These are phyloP conservation scores for Myxozyma lipomycoides DNA, from an alignment of 805 yeast genomes.

Conservation along the genomic window DNA sequence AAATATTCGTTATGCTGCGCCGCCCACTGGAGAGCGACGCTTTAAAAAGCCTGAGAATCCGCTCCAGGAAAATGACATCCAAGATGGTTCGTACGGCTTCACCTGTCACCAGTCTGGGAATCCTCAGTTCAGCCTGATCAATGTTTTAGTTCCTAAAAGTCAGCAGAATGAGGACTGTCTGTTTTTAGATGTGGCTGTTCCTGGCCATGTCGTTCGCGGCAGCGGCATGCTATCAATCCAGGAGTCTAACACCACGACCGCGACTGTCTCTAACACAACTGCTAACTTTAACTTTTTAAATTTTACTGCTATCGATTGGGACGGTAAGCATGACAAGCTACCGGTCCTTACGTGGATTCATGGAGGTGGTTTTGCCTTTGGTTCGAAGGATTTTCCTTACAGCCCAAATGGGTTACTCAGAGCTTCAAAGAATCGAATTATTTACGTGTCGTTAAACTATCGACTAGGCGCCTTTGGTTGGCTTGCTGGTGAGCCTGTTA, in stretches of 20 bases:
- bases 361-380: constrained; percentile 29
- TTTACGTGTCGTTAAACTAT: constrained; percentile 28
- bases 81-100: constrained; percentile 20
- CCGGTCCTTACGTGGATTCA: constrained; percentile 29
- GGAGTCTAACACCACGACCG: no score
- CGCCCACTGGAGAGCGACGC: no score
- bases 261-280: no score
- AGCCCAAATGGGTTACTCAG: constrained; percentile 19
- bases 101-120: constrained; percentile 22
- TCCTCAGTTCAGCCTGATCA: constrained; percentile 8
- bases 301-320: no score
- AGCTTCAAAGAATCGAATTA: constrained; percentile 13
- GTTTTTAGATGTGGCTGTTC: constrained; percentile 25
- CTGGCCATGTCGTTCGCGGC: constrained; percentile 11
- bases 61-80: no score
- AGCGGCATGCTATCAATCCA: neutral
- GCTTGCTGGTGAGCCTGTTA: constrained; percentile 32
- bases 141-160: constrained; percentile 21
- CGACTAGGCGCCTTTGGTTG: constrained; percentile 40
- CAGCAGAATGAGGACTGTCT: no score
- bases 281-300: neutral
- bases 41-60: no score
- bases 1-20: no score
- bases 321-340: neutral
- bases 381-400: constrained; percentile 20